phyloP scores from a whole-genome alignment of 2,329 filamentous ascomycete species.

The Myriosclerotinia duriaeana region DNA sequence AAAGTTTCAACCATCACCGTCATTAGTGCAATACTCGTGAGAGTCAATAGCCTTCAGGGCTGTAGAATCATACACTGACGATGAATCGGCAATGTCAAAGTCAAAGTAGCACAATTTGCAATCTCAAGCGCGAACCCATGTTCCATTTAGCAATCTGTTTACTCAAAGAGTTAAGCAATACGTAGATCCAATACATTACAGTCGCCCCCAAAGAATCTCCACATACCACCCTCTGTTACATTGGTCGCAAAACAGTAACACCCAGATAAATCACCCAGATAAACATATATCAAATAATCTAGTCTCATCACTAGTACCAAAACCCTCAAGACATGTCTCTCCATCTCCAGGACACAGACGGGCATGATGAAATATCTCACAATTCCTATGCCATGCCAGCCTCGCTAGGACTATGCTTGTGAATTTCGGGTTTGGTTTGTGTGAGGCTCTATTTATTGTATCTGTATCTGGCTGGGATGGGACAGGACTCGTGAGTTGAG shows the following conservation, averaged over 20 bases:
- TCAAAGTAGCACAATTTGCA: neutral
- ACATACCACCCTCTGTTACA: no score
- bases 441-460: neutral
- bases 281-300: no score
- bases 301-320: neutral
- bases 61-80: neutral
- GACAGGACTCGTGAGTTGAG: neutral
- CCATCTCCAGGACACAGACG: neutral
- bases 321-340: neutral
- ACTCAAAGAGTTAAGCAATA: neutral
- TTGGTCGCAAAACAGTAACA: no score
- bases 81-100: neutral
- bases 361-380: neutral
- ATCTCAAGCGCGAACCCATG: neutral
- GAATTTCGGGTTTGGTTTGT: neutral
- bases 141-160: neutral
- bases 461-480: neutral
- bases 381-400: neutral
- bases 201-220: no score
- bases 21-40: neutral
- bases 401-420: neutral
- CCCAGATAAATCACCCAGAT: no score
- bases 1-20: neutral
- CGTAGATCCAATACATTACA: no score
- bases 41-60: neutral